Evolutionary conservation across 2,329 filamentous ascomycete species (phyloP).

Genomic region (Metarhizium album): DNA sequence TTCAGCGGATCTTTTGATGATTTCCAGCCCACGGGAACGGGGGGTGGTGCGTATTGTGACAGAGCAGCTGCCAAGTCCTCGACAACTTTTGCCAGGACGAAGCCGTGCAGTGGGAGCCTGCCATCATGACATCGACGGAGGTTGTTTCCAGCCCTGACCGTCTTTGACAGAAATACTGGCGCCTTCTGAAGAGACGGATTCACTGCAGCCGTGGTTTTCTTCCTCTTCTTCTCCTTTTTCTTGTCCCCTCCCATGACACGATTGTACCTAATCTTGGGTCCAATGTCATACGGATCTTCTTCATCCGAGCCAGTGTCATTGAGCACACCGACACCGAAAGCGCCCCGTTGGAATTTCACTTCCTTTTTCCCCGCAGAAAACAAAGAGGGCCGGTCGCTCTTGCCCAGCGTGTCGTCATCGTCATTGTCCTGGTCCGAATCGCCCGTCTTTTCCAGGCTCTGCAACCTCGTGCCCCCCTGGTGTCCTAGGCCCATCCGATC

Average conservation of each 20-base stretch:
- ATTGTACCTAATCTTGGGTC: slow-evolving; percentile 82
- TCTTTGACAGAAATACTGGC: slow-evolving; percentile 65
- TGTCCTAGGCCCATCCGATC: slow-evolving; percentile 64
- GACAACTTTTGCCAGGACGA: slow-evolving; percentile 53
- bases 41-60: slow-evolving; percentile 47
- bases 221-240: slow-evolving; percentile 73
- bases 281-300: slow-evolving; percentile 87
- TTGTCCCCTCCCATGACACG: slow-evolving; percentile 71
- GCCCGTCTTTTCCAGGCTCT: slow-evolving; percentile 22
- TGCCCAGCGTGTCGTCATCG: slow-evolving; percentile 12
- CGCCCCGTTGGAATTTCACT: slow-evolving; percentile 41
- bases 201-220: slow-evolving; percentile 32
- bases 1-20: slow-evolving; percentile 37
- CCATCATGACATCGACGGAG: slow-evolving; percentile 69
- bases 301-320: slow-evolving; percentile 94
- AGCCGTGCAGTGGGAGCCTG: slow-evolving; percentile 67
- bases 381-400: slow-evolving; percentile 8
- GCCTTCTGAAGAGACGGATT: slow-evolving; percentile 57
- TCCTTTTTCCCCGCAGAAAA: slow-evolving; percentile 36
- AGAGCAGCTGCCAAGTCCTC: slow-evolving; percentile 22
- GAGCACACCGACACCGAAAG: slow-evolving; percentile 77
- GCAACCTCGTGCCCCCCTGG: slow-evolving; percentile 45
- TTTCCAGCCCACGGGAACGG: slow-evolving; percentile 65
- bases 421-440: slow-evolving; percentile 37
- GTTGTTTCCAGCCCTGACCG: slow-evolving; percentile 17